Evolutionary conservation across 2,329 filamentous ascomycete species (phyloP).

Genomic region (Cryphonectria nitschkei): DNA sequence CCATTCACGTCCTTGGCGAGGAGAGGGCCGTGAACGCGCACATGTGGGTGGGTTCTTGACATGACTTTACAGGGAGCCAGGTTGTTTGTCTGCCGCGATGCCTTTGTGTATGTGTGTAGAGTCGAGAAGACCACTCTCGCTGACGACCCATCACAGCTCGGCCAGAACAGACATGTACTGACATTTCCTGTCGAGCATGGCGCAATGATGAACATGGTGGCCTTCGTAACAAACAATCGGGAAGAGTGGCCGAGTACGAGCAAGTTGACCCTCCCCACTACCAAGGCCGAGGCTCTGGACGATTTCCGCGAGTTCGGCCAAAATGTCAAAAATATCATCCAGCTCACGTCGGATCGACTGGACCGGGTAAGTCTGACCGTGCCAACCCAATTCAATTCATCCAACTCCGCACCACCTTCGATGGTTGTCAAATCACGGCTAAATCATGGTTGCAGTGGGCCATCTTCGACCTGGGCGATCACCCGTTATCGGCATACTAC

Average conservation of each 20-base stretch:
- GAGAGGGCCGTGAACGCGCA: constrained; percentile 36
- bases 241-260: constrained; percentile 37
- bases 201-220: constrained; percentile 56
- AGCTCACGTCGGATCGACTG: constrained; percentile 36
- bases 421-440: not conserved
- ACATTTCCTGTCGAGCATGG: constrained; percentile 64
- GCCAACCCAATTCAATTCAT: not conserved
- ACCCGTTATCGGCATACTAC: constrained; percentile 47
- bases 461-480: constrained; percentile 50
- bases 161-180: constrained; percentile 59
- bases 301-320: constrained; percentile 43
- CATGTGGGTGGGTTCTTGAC: constrained; percentile 33
- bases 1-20: constrained; percentile 52
- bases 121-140: not conserved
- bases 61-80: not conserved
- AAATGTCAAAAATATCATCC: constrained; percentile 38
- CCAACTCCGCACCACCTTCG: constrained; percentile 7
- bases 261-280: constrained; percentile 34
- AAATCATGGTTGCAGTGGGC: constrained; percentile 43
- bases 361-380: constrained; percentile 34
- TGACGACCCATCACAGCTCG: constrained; percentile 39
- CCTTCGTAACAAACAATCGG: constrained; percentile 40
- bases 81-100: not conserved
- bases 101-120: not conserved
- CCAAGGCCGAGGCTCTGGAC: constrained; percentile 38